Evolutionary conservation across 1,284 basidiomycete genomes (phyloP).

Genomic region (Peniophora sp.): DNA sequence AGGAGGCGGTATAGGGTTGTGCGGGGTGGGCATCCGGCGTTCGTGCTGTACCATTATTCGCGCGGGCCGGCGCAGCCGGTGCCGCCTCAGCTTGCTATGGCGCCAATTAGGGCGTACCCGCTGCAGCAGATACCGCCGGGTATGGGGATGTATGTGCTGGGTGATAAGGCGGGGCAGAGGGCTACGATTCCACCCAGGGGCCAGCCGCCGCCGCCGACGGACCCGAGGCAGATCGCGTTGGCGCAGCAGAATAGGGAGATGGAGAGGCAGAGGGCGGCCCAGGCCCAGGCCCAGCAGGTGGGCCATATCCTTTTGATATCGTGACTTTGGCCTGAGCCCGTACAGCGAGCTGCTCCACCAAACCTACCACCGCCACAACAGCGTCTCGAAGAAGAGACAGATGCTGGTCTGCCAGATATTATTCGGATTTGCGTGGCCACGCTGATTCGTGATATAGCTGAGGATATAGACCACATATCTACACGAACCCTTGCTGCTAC

Average conservation of each 20-base stretch:
- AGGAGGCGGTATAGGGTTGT: conserved; percentile 60
- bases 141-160: conserved; percentile 50
- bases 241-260: conserved; percentile 60
- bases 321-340: conserved; percentile 1
- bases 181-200: conserved; percentile 17
- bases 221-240: conserved; percentile 51
- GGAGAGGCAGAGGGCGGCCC: conserved; percentile 44
- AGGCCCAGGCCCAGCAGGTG: not conserved
- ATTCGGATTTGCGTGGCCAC: not conserved
- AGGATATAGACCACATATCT: conserved; percentile 66
- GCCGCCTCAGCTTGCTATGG: conserved; percentile 27
- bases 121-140: conserved; percentile 42
- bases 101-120: conserved; percentile 61
- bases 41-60: conserved; percentile 66
- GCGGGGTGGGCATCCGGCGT: conserved; percentile 62
- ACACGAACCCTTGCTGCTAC: conserved; percentile 61
- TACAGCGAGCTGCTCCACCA: conserved; percentile 5
- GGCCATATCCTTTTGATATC: no score
- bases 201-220: conserved; percentile 10
- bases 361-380: conserved; percentile 24
- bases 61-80: conserved; percentile 52
- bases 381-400: conserved; percentile 58
- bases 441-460: conserved; percentile 22
- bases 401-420: conserved; percentile 55
- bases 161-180: conserved; percentile 63